Evolutionary conservation across 148 eudicot species (phyloP).

Genomic region (Cornus controversa): DNA sequence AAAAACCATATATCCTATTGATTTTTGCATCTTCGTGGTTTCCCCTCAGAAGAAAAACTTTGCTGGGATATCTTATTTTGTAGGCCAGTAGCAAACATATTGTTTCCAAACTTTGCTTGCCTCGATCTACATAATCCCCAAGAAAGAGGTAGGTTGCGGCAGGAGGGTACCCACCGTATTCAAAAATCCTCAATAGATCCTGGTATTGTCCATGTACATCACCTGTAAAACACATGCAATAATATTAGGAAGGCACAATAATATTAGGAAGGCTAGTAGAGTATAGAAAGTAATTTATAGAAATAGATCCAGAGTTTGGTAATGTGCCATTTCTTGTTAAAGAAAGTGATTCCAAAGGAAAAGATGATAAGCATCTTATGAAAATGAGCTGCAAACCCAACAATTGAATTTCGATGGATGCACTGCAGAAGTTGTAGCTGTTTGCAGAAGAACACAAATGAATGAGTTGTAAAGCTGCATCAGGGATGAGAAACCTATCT

Average conservation of each 20-base stretch:
- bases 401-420: too few species aligned
- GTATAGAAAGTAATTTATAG: neutral
- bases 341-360: neutral
- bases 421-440: neutral
- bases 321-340: neutral
- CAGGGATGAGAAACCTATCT: neutral
- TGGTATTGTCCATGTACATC: slow-evolving; percentile 92
- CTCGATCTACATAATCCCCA: slow-evolving; percentile 90
- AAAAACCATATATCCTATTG: slow-evolving; percentile 82
- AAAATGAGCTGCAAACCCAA: neutral
- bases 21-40: slow-evolving; percentile 96
- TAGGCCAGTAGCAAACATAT: slow-evolving; percentile 84
- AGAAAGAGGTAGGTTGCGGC: slow-evolving; percentile 80
- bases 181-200: slow-evolving; percentile 79
- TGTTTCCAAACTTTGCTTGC: slow-evolving; percentile 91
- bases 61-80: slow-evolving; percentile 78
- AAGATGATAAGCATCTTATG: neutral
- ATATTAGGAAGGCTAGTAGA: slow-evolving; percentile 17
- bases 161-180: slow-evolving; percentile 85
- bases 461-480: neutral
- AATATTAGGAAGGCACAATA: slow-evolving; percentile 22
- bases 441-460: too few species aligned
- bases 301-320: neutral
- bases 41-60: slow-evolving; percentile 73
- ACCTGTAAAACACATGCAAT: slow-evolving; percentile 39